A percentile compares a stretch with the other conserved stretches of the same genome.
phyloP scores from a whole-genome alignment of 345 rosid genomes.

The Brassica rapa region DNA sequence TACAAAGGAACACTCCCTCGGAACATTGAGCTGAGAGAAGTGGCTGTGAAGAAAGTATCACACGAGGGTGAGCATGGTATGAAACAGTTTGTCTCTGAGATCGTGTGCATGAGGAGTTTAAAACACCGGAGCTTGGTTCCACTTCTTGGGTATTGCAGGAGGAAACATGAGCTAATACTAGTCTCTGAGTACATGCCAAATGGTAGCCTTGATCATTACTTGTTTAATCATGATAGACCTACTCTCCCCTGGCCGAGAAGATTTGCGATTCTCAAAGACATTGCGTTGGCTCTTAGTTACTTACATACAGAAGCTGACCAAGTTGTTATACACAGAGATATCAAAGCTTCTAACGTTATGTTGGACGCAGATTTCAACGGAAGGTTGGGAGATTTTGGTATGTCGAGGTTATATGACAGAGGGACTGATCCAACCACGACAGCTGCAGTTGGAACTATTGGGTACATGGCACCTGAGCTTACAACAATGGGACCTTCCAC shows the following conservation, averaged over 20 bases:
- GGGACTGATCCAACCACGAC: constrained; percentile 69
- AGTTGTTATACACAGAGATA: constrained; percentile 56
- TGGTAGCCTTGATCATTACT: constrained; percentile 55
- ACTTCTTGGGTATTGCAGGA: constrained; percentile 58
- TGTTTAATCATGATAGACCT: constrained; percentile 29
- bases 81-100: constrained; percentile 55
- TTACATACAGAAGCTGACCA: constrained; percentile 61
- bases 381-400: constrained; percentile 87
- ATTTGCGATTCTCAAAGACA: constrained; percentile 43
- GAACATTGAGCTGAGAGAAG: constrained; percentile 30
- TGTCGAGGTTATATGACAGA: constrained; percentile 80
- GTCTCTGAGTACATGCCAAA: constrained; percentile 64
- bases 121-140: constrained; percentile 57
- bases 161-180: constrained; percentile 50
- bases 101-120: constrained; percentile 48
- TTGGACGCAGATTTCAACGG: constrained; percentile 67
- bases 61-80: constrained; percentile 55
- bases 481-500: constrained; percentile 46
- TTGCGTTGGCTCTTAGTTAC: constrained; percentile 49
- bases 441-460: constrained; percentile 83
- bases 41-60: constrained; percentile 62
- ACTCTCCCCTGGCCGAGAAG: constrained; percentile 50
- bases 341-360: constrained; percentile 54
- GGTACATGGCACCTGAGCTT: constrained; percentile 57
- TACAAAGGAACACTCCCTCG: constrained; percentile 53